Percentiles rank a stretch among this genome's conserved stretches.
These are phyloP conservation scores for Heliamphora pulchella DNA, from an alignment of 179 eudicot genomes.

Conservation along the genomic window DNA sequence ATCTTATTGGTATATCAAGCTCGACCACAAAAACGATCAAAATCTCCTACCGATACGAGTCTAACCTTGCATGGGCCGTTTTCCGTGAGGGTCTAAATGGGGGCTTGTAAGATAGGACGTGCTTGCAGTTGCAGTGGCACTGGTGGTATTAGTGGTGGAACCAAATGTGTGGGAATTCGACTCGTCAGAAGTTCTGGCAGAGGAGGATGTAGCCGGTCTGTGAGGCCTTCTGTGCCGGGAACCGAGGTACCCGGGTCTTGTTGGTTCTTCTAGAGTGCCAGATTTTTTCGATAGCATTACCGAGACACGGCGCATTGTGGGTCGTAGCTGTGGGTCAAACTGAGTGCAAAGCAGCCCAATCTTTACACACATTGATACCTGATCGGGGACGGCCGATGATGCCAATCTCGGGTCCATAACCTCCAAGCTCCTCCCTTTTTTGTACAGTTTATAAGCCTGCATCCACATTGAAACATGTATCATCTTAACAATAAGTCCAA, in stretches of 20 bases:
- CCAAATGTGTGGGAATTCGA: slow-evolving; percentile 24
- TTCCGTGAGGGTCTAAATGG: slow-evolving; percentile 30
- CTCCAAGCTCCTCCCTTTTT: slow-evolving; percentile 48
- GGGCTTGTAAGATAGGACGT: slow-evolving; percentile 18
- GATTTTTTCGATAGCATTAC: slow-evolving; percentile 54
- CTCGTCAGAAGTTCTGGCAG: slow-evolving; percentile 21
- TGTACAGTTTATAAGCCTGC: slow-evolving; percentile 74
- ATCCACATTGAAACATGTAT: neutral
- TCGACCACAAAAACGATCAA: neutral
- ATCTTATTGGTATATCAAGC: neutral
- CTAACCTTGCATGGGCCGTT: slow-evolving; percentile 24
- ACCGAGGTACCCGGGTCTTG: slow-evolving; percentile 40
- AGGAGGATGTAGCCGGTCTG: slow-evolving; percentile 24
- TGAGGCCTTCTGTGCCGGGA: slow-evolving; percentile 28
- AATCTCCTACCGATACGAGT: neutral
- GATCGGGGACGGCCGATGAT: slow-evolving; percentile 44
- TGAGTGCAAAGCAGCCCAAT: slow-evolving; percentile 70
- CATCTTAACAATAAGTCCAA: neutral
- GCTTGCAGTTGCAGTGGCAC: slow-evolving; percentile 18
- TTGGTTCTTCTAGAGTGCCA: slow-evolving; percentile 43
- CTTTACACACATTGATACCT: slow-evolving; percentile 50
- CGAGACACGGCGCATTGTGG: slow-evolving; percentile 65
- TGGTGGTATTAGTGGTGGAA: slow-evolving; percentile 22
- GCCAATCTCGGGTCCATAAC: slow-evolving; percentile 53
- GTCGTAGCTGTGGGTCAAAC: slow-evolving; percentile 58